Evolutionary conservation across 352 stramenopile genomes (phyloP).

Genomic region (Pythium brachiatum): DNA sequence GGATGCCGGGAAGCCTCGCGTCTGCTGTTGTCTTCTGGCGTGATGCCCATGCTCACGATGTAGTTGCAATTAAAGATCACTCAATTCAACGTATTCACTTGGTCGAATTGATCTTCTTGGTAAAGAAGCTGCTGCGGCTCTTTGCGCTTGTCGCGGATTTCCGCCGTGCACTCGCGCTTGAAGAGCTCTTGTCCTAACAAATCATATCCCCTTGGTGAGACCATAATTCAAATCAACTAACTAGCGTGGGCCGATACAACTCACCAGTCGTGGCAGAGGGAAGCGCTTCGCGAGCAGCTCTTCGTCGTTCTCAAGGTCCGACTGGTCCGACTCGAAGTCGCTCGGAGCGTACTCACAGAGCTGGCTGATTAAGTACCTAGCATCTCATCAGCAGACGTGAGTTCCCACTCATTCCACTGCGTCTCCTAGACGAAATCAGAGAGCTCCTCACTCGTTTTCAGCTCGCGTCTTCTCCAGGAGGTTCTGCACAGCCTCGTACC

Average conservation of each 20-base stretch:
- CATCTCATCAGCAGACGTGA: not conserved
- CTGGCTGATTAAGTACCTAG: conserved; percentile 39
- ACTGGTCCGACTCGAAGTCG: conserved; percentile 51
- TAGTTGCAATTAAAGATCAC: not conserved
- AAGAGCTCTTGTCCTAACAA: conserved; percentile 1
- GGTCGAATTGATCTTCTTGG: not conserved
- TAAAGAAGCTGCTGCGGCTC: not conserved
- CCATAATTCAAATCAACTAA: too few species aligned
- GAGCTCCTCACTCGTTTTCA: conserved; percentile 34
- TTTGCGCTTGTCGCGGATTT: not conserved
- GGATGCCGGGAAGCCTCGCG: conserved; percentile 64
- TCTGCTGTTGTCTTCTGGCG: conserved; percentile 49
- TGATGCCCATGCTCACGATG: conserved; percentile 32
- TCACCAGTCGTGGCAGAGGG: conserved; percentile 11
- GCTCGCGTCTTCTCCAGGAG: conserved; percentile 25
- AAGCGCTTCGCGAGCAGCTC: conserved; percentile 19
- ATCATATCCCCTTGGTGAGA: too few species aligned
- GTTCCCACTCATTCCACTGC: not conserved
- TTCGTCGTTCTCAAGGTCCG: conserved; percentile 32
- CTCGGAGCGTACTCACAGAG: conserved; percentile 37
- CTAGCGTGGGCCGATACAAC: not conserved
- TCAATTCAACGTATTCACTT: not conserved
- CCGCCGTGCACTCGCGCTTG: not conserved
- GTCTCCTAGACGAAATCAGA: too few species aligned
- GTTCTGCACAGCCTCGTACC: conserved; percentile 18